These are phyloP conservation scores for Aspergillus amoenus DNA, from an alignment of 2,329 filamentous ascomycete species.

Conservation along the genomic window DNA sequence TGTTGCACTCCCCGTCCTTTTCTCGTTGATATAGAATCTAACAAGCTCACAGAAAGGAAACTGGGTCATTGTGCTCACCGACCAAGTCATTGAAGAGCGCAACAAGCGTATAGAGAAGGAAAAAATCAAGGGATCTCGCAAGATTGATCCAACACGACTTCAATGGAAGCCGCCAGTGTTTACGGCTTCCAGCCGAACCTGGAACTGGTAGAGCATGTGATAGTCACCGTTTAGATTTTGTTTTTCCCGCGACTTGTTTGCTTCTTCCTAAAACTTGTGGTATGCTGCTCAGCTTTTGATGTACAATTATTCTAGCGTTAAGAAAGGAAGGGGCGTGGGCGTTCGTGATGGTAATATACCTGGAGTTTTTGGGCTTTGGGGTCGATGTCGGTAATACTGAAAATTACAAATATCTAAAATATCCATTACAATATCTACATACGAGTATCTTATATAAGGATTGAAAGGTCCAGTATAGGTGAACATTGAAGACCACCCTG, in stretches of 20 bases:
- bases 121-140: constrained; percentile 69
- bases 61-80: constrained; percentile 91
- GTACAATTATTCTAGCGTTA: constrained; percentile 5
- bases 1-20: neutral
- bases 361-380: constrained; percentile 6
- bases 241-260: neutral
- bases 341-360: constrained; percentile 8
- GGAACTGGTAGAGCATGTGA: constrained; percentile 75
- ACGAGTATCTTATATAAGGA: neutral
- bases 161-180: constrained; percentile 98
- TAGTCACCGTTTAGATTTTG: neutral
- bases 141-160: constrained; percentile 74
- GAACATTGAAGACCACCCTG: neutral
- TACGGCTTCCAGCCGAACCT: constrained; percentile 82
- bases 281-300: neutral
- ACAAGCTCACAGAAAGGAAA: constrained; percentile 67
- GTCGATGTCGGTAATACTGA: neutral
- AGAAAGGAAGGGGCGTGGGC: constrained; percentile 4
- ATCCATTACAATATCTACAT: neutral
- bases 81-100: constrained; percentile 70
- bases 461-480: neutral
- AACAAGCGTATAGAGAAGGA: constrained; percentile 75
- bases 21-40: constrained; percentile 7
- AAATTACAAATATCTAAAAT: neutral
- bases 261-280: neutral